Base-by-base conservation (phyloP, 2,329 filamentous ascomycete genomes). In the Ophiostoma ulmi region DNA sequence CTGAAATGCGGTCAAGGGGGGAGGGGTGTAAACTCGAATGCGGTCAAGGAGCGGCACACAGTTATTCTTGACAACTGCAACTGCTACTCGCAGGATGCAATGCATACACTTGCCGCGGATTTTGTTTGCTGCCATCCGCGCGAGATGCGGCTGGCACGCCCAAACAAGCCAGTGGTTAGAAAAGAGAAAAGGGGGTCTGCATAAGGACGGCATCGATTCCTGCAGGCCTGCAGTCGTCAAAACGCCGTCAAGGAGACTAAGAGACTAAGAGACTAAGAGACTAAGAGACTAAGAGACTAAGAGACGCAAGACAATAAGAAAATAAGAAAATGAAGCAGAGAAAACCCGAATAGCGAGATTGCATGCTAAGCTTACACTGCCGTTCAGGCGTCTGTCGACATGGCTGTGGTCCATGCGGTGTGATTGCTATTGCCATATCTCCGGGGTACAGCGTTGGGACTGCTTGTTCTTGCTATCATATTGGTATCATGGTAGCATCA, bases 61-160 rank as follows among this genome's bases (percentile, higher is more conserved):
- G 20, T 6, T 48, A 48, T 17, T n/a, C 44, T 48, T 17, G 14
- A 48, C 8, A 44, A 44, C 41, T 44, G 41, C 41, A 44, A 17
- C 44, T 48, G 44, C 44, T 48, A 48, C 44, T 48, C 44, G 52
- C 13, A 58, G 52, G 52, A 58, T 22, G n/a, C 52, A 26, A 58
- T 58, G 52, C n/a, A 58, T 58, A 17, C 52, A 26, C 52, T 26
- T 58, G 22, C 52, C 52, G 52, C 52, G n/a, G 52, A 26, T 26
- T 58, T 58, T 17, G 52, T 58, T 58, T 58, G 52, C 48, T 55
- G 48, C 22, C 52, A 26, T 26, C 52, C n/a, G 48, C 48, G 48
- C 48, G 52, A 58, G 52, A 58, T 58, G 52, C 52, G 52, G 52
- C 52, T 58, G 52, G 52, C 52, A 48, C 20, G 14, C 52, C n/a